Conservation (phyloP, 441 rosid species). For the Gossypium schwendimanii region DNA sequence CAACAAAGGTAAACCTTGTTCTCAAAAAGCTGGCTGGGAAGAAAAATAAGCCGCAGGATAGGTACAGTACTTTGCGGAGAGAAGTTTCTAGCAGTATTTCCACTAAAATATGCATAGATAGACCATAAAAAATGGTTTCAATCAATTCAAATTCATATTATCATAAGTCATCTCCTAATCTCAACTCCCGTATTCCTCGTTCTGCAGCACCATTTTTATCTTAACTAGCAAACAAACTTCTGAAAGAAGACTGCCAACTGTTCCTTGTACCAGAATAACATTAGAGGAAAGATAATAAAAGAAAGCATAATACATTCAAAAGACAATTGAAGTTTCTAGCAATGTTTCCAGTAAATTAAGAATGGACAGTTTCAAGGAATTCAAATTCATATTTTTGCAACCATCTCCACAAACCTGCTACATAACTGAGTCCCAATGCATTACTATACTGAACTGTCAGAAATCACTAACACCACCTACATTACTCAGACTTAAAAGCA, state of each 20-base stretch:
- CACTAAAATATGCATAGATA: neutral
- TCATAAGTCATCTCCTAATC: neutral
- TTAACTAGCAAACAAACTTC: neutral
- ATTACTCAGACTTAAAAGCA: neutral
- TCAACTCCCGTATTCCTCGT: neutral
- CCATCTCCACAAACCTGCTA: neutral
- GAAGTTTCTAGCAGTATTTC: neutral
- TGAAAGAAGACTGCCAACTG: neutral
- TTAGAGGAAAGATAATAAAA: neutral
- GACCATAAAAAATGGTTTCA: neutral
- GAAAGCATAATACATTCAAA: neutral
- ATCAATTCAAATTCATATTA: neutral
- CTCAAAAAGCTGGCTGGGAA: neutral
- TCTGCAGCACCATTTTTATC: neutral
- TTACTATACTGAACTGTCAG: neutral
- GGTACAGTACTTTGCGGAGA: neutral
- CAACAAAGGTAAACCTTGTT: neutral
- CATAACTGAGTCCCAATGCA: neutral
- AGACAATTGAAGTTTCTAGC: neutral
- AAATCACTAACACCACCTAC: neutral
- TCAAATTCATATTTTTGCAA: neutral
- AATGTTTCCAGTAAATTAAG: neutral
- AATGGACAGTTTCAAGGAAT: neutral
- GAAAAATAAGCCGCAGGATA: neutral
- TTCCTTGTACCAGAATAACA: neutral